phyloP scores from a whole-genome alignment of 257 asterid genomes.

The Solanum sejunctum region DNA sequence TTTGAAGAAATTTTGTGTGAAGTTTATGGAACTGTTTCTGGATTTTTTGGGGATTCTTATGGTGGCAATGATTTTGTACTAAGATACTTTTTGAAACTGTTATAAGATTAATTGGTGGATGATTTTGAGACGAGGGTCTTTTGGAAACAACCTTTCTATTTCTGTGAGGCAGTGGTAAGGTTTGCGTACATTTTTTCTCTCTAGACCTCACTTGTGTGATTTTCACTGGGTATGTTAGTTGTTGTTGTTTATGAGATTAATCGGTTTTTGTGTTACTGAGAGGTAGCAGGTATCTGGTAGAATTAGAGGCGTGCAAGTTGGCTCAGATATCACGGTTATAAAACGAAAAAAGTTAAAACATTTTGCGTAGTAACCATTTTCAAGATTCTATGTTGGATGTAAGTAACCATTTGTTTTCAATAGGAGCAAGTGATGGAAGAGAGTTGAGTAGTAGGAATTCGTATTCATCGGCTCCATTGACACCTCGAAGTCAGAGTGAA shows the following conservation, averaged over 20 bases:
- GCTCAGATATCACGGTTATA: not conserved
- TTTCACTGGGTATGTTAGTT: no score
- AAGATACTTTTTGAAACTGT: not conserved
- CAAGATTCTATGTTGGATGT: not conserved
- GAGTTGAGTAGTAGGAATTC: slow-evolving; percentile 33
- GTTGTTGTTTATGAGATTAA: no score
- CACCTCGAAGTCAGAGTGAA: slow-evolving; percentile 49
- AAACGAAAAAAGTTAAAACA: not conserved
- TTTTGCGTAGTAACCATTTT: not conserved
- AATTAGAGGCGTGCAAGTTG: not conserved
- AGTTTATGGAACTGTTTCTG: not conserved
- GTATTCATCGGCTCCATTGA: slow-evolving; percentile 35
- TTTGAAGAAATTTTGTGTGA: not conserved
- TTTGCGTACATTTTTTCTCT: no score
- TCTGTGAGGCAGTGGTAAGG: no score
- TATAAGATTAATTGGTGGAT: not conserved
- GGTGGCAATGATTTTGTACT: not conserved
- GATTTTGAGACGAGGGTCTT: no score
- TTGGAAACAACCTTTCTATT: no score
- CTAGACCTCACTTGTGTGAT: no score
- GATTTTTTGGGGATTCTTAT: not conserved
- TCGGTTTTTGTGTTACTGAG: not conserved
- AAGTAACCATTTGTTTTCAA: not conserved
- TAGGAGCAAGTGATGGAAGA: slow-evolving; percentile 14
- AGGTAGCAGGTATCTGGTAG: not conserved